Conservation (phyloP, 345 rosid genomes). For the Melaleuca alternifolia region DNA sequence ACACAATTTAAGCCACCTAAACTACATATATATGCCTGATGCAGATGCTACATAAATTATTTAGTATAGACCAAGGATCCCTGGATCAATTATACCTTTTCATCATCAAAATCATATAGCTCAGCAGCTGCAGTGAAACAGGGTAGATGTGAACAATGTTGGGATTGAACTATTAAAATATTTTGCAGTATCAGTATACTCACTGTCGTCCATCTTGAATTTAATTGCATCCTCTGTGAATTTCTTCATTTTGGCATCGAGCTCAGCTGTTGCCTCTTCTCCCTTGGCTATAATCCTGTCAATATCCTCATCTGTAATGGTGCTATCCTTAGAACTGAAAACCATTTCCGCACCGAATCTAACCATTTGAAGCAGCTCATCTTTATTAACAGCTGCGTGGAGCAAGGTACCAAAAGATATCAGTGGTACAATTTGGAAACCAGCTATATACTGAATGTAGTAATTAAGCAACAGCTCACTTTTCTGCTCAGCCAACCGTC, state of each 20-base stretch:
- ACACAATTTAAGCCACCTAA: neutral
- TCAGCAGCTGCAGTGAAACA: constrained; percentile 62
- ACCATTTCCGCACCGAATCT: constrained; percentile 99
- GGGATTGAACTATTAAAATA: neutral
- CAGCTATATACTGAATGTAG: neutral
- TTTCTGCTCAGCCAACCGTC: constrained; percentile 95
- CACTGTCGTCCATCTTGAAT: constrained; percentile 97
- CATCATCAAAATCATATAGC: constrained; percentile 89
- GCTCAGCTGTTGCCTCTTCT: constrained; percentile 94
- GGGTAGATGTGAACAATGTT: neutral
- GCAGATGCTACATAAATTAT: neutral
- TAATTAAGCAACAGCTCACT: constrained; percentile 32
- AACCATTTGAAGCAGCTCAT: constrained; percentile 99
- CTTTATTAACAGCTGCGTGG: constrained; percentile 85
- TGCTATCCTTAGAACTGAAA: constrained; percentile 97
- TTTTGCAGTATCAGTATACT: constrained; percentile 6
- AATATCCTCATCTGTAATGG: constrained; percentile 93
- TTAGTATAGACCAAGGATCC: neutral
- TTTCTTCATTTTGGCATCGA: constrained; percentile 99
- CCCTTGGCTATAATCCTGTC: constrained; percentile 98
- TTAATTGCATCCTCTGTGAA: constrained; percentile 96
- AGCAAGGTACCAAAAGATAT: neutral
- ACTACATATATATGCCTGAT: neutral
- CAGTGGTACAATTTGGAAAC: neutral
- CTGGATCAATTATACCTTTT: constrained; percentile 34